Evolutionary conservation across 345 rosid genomes (phyloP), one percentile per base, ranked within the genome.

Genomic region (Lepidium aucheri): DNA sequence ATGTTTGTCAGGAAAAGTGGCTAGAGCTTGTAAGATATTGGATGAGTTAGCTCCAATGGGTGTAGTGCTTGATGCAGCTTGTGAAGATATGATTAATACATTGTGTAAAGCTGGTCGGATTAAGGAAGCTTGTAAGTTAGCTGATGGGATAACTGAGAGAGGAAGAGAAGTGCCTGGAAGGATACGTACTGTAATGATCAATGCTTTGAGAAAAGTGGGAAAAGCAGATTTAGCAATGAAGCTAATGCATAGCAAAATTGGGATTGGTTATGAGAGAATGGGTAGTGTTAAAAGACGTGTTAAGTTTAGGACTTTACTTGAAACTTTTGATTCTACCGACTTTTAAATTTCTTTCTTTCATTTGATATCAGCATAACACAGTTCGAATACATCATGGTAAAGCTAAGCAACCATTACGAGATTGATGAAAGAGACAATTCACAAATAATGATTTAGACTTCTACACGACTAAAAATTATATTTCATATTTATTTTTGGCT

Each of bases 11-110:
- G 97, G 97, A 45, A 87, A 93, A 84, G 94, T 88, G 11, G 86
- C 75, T n/a, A 79, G 92, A 73, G 96, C 97, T 9, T 93, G 96
- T 76, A 90, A 84, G 81, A 77, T 90, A 24, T 68, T 93, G 78
- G 97, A 93, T 70, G 95, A 86, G 72, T 76, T 90, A 53, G 95
- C 95, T 6, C 99, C 95, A 3, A 85, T 82, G 82, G 96, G 97
- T 33, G 68, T 86, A 41, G 75, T 88, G 60, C 89, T 83, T 7
- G 89, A 93, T 75, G 84, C 89, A 39, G 96, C 90, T 20, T 82
- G 79, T 68, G 92, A 90, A 67, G 96, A 90, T 64, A 90, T 90
- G 98, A 77, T 93, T 11, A 77, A 75, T 22, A 78, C 81, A 5
- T 52, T 85, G 53, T 86, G 96, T 77, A 87, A 81, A 82, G 88